These are phyloP conservation scores for Claviceps monticola DNA, from an alignment of 2,329 filamentous ascomycete genomes.

Conservation along the genomic window DNA sequence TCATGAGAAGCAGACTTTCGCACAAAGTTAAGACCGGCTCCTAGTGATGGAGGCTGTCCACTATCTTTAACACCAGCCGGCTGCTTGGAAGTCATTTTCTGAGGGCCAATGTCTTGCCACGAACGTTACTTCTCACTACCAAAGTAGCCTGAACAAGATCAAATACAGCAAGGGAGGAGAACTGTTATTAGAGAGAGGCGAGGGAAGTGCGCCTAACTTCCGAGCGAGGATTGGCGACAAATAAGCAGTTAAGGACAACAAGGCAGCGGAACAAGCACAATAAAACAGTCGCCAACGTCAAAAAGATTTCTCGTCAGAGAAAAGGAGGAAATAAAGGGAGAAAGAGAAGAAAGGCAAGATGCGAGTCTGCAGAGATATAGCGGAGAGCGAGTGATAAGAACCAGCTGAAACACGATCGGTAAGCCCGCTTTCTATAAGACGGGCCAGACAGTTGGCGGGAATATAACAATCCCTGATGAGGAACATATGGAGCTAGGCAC, in stretches of 20 bases:
- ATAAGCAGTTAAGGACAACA: not conserved
- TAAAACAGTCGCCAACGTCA: not conserved
- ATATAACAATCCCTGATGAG: not conserved
- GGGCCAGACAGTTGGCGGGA: not conserved
- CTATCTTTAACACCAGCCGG: not conserved
- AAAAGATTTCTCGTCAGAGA: not conserved
- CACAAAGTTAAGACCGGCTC: conserved; percentile 4
- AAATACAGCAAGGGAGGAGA: not conserved
- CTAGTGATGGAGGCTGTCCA: not conserved
- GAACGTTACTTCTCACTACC: not conserved
- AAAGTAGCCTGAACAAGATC: not conserved
- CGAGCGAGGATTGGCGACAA: not conserved
- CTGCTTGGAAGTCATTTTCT: not conserved
- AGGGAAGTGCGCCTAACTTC: not conserved
- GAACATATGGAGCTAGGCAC: not conserved
- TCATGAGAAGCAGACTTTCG: conserved; percentile 9
- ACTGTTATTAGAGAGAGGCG: not conserved
- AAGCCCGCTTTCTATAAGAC: not conserved
- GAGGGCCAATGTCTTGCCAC: not conserved
- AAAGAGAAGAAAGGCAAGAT: not conserved
- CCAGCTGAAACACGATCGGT: not conserved
- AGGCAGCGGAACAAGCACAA: not conserved
- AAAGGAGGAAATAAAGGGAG: no score
- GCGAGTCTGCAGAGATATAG: not conserved
- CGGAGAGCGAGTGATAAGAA: not conserved